Conservation (phyloP, 805 yeast genomes). For the Nematodospora valgi region DNA sequence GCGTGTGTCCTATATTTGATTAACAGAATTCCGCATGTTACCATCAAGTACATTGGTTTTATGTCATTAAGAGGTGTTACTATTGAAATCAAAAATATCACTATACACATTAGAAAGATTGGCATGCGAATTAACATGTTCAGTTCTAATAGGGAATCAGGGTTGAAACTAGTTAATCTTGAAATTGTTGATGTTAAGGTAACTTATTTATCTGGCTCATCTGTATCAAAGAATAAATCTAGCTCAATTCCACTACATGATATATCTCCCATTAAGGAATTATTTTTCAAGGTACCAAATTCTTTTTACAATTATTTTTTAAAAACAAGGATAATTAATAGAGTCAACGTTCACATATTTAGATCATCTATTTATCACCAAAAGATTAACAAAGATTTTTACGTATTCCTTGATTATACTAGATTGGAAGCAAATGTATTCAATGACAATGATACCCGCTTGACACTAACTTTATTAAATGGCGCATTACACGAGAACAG, state of each 20-base stretch:
- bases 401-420: conserved; percentile 20
- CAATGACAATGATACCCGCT: conserved; percentile 13
- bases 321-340: conserved; percentile 19
- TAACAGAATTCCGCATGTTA: conserved; percentile 25
- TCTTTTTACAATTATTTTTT: conserved; percentile 17
- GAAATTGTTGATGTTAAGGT: conserved; percentile 20
- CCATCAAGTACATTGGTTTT: conserved; percentile 29
- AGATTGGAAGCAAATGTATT: conserved; percentile 17
- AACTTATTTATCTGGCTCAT: not conserved
- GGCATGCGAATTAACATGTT: conserved; percentile 21
- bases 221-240: conserved; percentile 1
- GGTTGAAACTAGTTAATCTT: conserved; percentile 25
- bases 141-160: conserved; percentile 16
- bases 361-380: conserved; percentile 12
- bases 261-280: conserved; percentile 4
- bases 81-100: conserved; percentile 14
- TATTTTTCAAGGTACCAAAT: conserved; percentile 17
- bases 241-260: conserved; percentile 1
- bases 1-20: conserved; percentile 9
- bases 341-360: conserved; percentile 22
- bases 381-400: conserved; percentile 12
- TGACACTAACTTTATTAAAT: conserved; percentile 13
- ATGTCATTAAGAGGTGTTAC: conserved; percentile 23
- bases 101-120: conserved; percentile 17
- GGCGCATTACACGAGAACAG: conserved; percentile 18